A percentile compares a stretch with the other conserved stretches of the same genome.
phyloP scores from a whole-genome alignment of 2,329 filamentous ascomycete genomes.

The Penicillium thymicola region DNA sequence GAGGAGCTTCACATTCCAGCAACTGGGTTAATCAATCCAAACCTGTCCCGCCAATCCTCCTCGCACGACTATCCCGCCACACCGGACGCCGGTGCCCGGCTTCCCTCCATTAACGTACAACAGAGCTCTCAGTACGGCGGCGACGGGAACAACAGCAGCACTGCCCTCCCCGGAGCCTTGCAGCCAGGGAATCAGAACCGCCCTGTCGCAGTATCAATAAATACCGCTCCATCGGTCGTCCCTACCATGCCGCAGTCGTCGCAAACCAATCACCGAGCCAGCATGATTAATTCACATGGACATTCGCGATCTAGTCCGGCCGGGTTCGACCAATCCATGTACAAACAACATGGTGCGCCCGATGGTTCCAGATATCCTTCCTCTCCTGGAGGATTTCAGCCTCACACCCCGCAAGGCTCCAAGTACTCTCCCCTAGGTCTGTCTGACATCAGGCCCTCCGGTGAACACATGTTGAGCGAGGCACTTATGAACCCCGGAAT shows the following conservation, averaged over 20 bases:
- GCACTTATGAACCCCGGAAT: slow-evolving; percentile 58
- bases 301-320: slow-evolving; percentile 85
- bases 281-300: slow-evolving; percentile 64
- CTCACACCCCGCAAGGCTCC: slow-evolving; percentile 56
- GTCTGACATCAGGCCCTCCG: slow-evolving; percentile 83
- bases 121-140: slow-evolving; percentile 51
- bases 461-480: slow-evolving; percentile 77
- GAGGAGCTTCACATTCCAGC: slow-evolving; percentile 57
- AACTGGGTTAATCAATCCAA: slow-evolving; percentile 38
- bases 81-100: slow-evolving; percentile 45
- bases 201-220: slow-evolving; percentile 52
- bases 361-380: slow-evolving; percentile 63
- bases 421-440: slow-evolving; percentile 86
- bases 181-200: slow-evolving; percentile 55
- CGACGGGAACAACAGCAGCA: slow-evolving; percentile 38
- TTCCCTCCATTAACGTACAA: slow-evolving; percentile 59
- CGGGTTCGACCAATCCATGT: slow-evolving; percentile 57
- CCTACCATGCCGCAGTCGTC: slow-evolving; percentile 54
- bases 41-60: slow-evolving; percentile 40
- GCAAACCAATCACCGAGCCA: slow-evolving; percentile 58
- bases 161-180: slow-evolving; percentile 57
- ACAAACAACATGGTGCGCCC: slow-evolving; percentile 62
- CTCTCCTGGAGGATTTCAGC: slow-evolving; percentile 44
- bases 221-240: slow-evolving; percentile 56
- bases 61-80: slow-evolving; percentile 50